Evolutionary conservation across 2,329 filamentous ascomycete genomes (phyloP).

Genomic region (Atkinsonella hypoxylon): DNA sequence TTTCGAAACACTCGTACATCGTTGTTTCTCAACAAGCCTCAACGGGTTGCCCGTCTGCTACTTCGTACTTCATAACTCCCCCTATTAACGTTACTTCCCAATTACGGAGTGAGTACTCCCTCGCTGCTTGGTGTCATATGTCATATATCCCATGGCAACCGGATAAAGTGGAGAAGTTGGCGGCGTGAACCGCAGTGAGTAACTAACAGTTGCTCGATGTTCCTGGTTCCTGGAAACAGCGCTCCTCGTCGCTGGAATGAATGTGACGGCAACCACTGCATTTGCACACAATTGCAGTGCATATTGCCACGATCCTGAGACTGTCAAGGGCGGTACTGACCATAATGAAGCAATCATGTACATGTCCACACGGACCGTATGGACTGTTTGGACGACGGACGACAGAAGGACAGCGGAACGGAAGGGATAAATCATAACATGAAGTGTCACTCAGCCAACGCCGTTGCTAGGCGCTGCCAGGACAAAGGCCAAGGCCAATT

Average conservation of each 20-base stretch:
- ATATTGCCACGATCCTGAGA: neutral
- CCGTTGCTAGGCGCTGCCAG: too few relatives aligned
- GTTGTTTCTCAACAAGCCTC: neutral
- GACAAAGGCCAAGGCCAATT: too few relatives aligned
- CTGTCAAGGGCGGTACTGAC: neutral
- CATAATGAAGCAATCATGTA: neutral
- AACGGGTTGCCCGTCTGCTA: too few relatives aligned
- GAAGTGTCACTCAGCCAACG: too few relatives aligned
- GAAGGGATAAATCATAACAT: too few relatives aligned
- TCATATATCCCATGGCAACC: constrained; percentile 10
- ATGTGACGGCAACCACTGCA: neutral
- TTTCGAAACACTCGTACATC: neutral
- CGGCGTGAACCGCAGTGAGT: neutral
- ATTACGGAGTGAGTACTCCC: neutral
- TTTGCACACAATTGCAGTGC: neutral
- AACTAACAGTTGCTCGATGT: neutral
- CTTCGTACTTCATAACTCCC: too few relatives aligned
- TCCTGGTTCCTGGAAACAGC: neutral
- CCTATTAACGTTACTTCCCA: too few relatives aligned
- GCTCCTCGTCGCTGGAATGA: neutral
- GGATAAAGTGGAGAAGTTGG: neutral
- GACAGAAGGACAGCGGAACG: too few relatives aligned
- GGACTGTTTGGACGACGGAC: neutral
- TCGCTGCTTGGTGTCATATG: constrained; percentile 8
- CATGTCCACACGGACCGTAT: neutral